Percentiles rank a stretch among this genome's conserved stretches.
These are phyloP conservation scores for Annulohypoxylon bovei DNA, from an alignment of 495 filamentous ascomycete species.

Conservation along the genomic window DNA sequence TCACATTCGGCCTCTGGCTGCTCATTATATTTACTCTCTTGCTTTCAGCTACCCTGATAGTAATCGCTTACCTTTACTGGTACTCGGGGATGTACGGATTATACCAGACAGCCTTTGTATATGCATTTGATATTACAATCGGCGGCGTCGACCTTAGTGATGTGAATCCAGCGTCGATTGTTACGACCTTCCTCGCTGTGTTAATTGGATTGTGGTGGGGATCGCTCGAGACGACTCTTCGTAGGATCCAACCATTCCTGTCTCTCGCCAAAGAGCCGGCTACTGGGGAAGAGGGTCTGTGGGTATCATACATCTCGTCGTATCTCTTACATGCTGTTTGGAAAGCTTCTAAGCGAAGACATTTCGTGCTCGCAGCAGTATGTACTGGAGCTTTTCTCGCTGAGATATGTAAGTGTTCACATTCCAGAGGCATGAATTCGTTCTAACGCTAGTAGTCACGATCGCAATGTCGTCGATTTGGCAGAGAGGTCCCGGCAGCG, in stretches of 20 bases:
- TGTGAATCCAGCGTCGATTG: conserved; percentile 47
- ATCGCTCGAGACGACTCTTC: conserved; percentile 49
- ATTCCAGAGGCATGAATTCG: too few relatives aligned
- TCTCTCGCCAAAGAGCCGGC: conserved; percentile 41
- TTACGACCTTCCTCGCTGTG: conserved; percentile 43
- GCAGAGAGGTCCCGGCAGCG: conserved; percentile 12
- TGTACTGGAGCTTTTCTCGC: conserved; percentile 45
- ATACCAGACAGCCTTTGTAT: conserved; percentile 51
- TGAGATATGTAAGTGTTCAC: conserved; percentile 48
- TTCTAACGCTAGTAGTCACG: conserved; percentile 42
- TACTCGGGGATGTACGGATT: conserved; percentile 36
- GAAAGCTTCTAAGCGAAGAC: conserved; percentile 46
- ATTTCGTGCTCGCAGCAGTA: conserved; percentile 49
- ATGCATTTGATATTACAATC: conserved; percentile 43
- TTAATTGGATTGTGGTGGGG: conserved; percentile 53
- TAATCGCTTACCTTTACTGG: conserved; percentile 45
- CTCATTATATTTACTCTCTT: conserved; percentile 7
- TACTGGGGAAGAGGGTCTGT: conserved; percentile 27
- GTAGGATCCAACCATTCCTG: conserved; percentile 50
- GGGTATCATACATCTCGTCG: conserved; percentile 48
- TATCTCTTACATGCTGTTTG: conserved; percentile 45
- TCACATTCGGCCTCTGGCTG: conserved; percentile 4
- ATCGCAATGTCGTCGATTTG: conserved; percentile 54
- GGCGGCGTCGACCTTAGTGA: conserved; percentile 36
- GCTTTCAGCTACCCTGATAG: conserved; percentile 26